Evolutionary conservation across 306 rosid genomes (phyloP).

Genomic region (Lablab purpureus): DNA sequence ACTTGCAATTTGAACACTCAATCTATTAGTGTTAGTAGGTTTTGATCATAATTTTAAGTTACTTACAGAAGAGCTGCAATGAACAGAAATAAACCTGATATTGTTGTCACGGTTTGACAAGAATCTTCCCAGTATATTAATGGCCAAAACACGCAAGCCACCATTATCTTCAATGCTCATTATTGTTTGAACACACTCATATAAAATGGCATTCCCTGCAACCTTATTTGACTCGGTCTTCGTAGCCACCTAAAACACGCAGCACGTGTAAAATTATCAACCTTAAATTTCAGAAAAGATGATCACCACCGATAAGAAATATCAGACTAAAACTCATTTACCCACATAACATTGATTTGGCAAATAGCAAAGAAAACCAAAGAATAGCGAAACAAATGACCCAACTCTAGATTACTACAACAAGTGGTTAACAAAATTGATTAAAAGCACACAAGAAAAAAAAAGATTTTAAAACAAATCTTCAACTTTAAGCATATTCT

Average conservation of each 20-base stretch:
- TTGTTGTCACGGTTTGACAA: slow-evolving; percentile 97
- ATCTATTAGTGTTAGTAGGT: slow-evolving; percentile 3
- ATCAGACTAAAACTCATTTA: slow-evolving; percentile 18
- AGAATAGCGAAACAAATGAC: slow-evolving; percentile 28
- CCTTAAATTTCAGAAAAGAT: slow-evolving; percentile 33
- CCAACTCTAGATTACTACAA: slow-evolving; percentile 19
- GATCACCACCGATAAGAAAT: slow-evolving; percentile 30
- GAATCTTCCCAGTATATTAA: slow-evolving; percentile 96
- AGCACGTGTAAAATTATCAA: slow-evolving; percentile 40
- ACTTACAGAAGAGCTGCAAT: slow-evolving; percentile 30
- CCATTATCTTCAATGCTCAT: slow-evolving; percentile 98
- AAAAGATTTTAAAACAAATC: background rate
- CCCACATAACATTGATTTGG: slow-evolving; percentile 26
- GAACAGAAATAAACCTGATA: slow-evolving; percentile 74
- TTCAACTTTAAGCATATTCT: slow-evolving; percentile 27
- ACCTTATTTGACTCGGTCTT: slow-evolving; percentile 98
- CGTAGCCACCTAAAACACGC: slow-evolving; percentile 82
- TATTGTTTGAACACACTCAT: slow-evolving; percentile 96
- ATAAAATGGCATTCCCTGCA: slow-evolving; percentile 95
- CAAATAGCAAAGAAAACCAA: background rate
- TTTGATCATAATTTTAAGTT: slow-evolving; percentile 3
- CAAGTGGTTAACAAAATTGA: slow-evolving; percentile 23
- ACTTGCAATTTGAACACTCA: slow-evolving; percentile 30
- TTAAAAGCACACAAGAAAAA: background rate
- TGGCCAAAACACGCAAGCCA: slow-evolving; percentile 97